These are phyloP conservation scores for Cadophora gregata DNA, from an alignment of 2,329 filamentous ascomycete species.

Conservation along the genomic window DNA sequence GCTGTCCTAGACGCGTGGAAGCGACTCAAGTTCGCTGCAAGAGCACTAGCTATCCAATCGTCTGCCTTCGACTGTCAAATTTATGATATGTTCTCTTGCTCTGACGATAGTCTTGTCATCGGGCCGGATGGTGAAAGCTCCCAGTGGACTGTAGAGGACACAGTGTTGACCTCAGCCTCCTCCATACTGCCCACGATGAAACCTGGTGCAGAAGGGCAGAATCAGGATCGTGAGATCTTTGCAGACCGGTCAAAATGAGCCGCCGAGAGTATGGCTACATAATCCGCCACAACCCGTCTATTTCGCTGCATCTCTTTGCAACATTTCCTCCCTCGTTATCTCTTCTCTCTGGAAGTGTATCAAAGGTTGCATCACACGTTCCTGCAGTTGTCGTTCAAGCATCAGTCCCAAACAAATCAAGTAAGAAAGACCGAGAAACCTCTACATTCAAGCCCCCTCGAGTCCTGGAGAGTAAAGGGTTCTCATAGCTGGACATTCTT, in stretches of 20 bases:
- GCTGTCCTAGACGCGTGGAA: neutral
- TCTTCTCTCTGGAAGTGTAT: neutral
- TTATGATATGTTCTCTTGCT: slow-evolving; percentile 13
- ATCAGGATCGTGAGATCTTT: slow-evolving; percentile 1
- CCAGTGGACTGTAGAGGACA: neutral
- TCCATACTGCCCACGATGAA: neutral
- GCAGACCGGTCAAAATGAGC: neutral
- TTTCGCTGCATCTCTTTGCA: no score
- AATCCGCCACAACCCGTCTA: neutral
- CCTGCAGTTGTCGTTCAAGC: neutral
- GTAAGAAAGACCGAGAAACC: neutral
- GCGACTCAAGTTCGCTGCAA: slow-evolving; percentile 3
- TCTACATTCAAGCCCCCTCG: neutral
- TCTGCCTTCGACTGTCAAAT: neutral
- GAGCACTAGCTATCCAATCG: neutral
- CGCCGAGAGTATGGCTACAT: neutral
- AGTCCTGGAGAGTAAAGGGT: neutral
- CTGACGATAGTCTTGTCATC: slow-evolving; percentile 1
- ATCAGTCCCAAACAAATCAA: neutral
- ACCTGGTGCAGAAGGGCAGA: slow-evolving; percentile 10
- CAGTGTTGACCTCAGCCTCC: slow-evolving; percentile 7
- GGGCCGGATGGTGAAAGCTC: neutral
- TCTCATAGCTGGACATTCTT: neutral
- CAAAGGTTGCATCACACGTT: no score
- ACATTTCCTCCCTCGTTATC: neutral